Base-by-base conservation (phyloP, 768 basidiomycete genomes). In the Boletus tomentosulus region DNA sequence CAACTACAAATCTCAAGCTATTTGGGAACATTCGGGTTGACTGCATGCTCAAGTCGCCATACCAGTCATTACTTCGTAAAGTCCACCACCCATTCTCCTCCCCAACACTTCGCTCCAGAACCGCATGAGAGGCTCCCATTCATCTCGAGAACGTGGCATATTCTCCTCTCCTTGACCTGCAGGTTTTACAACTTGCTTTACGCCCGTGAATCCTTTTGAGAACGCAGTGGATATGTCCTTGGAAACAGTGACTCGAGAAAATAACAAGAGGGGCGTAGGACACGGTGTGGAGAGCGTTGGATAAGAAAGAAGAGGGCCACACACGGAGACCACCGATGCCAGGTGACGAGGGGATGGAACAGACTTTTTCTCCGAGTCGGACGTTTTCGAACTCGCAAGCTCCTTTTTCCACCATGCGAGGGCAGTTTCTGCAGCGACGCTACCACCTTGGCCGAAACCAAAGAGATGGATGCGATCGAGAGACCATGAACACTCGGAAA, bases 361-460 rank as follows among this genome's bases (percentile, higher is more conserved):
- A 31, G 43, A 53, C 16, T 4, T 28, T 53, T 58, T 48, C 46
- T 49, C 47, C 58, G 58, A 25, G 4, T 46, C 58, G 38, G 59
- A 35, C 11, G 30, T 38, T 25, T 27, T 54, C 34, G 50, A n/a
- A 38, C 31, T 48, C 7, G 51, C 34, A 6, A 64, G 53, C 68
- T 70, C 53, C 63, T 59, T 57, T 48, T 73, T 82, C 81, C 84
- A 87, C 72, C 76, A 79, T 33, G 71, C 62, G 6, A 91, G 62
- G 1, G 78, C 80, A 49, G 82, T 75, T 68, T 97, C 92, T 2
- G 76, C 78, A 1, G 84, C 89, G 33, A 92, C 80, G 19, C 77
- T 85, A 0, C 90, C 94, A 1, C 93, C 93, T 67, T 97, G 93
- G 0, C 81, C 89, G 58, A 91, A 97, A 3, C 93, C 93, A 53